Evolutionary conservation across 2,329 filamentous ascomycete genomes (phyloP).

Genomic region (Thermomyces lanuginosus): DNA sequence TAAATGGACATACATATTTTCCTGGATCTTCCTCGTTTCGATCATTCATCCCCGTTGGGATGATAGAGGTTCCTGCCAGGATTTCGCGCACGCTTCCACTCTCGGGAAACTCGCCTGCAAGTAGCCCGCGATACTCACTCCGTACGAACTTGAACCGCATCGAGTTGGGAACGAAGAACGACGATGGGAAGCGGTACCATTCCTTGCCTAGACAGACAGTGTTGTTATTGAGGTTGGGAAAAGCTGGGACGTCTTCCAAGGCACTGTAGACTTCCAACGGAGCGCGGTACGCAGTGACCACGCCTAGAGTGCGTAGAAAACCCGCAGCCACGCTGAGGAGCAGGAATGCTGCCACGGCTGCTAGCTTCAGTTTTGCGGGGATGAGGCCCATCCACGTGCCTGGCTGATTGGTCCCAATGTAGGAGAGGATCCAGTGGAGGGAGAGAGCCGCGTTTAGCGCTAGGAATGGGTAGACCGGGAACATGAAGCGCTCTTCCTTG

Average conservation of each 20-base stretch:
- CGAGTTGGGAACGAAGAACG: conserved; percentile 71
- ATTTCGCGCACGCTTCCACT: conserved; percentile 51
- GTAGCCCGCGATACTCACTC: conserved; percentile 72
- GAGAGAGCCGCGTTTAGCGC: conserved; percentile 76
- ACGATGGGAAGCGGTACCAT: conserved; percentile 94
- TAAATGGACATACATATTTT: conserved; percentile 53
- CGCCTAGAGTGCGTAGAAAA: conserved; percentile 55
- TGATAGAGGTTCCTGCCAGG: conserved; percentile 69
- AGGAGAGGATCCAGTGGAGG: conserved; percentile 61
- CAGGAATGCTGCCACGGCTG: conserved; percentile 43
- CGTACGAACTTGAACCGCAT: conserved; percentile 80
- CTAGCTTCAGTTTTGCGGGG: conserved; percentile 57
- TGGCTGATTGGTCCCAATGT: conserved; percentile 54
- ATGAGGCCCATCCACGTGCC: conserved; percentile 53
- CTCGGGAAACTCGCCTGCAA: conserved; percentile 82
- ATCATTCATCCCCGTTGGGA: conserved; percentile 78
- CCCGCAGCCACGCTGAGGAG: conserved; percentile 50
- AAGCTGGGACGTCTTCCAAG: conserved; percentile 40
- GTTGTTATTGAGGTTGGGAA: no score
- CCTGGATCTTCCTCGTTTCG: conserved; percentile 68
- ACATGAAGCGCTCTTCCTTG: conserved; percentile 98
- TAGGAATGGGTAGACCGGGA: conserved; percentile 81
- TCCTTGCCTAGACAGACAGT: conserved; percentile 85
- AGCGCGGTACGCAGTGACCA: conserved; percentile 68
- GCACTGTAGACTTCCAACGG: conserved; percentile 49